Evolutionary conservation across 805 yeast genomes (phyloP), one percentile per base, ranked within the genome.

Genomic region (Vanderwaltozyma verrucispora): DNA sequence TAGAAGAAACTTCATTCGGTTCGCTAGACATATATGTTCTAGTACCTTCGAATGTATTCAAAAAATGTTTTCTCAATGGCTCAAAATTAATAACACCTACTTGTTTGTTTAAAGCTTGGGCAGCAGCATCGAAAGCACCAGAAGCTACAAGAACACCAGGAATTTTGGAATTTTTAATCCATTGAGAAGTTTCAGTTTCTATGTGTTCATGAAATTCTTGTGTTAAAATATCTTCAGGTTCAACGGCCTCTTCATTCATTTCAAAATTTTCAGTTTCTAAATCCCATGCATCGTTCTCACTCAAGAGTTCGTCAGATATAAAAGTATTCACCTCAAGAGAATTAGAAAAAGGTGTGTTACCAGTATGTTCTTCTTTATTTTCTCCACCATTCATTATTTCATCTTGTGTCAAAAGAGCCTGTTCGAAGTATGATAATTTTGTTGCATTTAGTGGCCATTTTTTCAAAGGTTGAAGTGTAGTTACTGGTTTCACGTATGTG

Each of bases 101-200:
- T 62, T 94, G 98, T 53, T 89, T 81, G 66, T 80, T 77, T 51
- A 92, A 72, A 55, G 94, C 74, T 52, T 87, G 94, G 28, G 96
- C 92, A 27, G 97, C 99, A 37, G 89, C 82, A 48, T 87, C 96
- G 57, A 89, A 89, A 5, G 94, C 83, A 50, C 99, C 99, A 3
- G 96, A 87, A 2, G 98, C 96, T 51, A 81, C 87, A 50, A 86
- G 85, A 21, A 85, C 86, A 23, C 95, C 96, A 4, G 96, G 86
- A 39, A 88, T 73, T 45, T 80, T 82, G 15, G 95, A 83, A 61
- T 82, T 85, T 47, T 89, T 80, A 24, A 84, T 72, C 98, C 99
- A 94, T 41, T 62, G 60, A 4, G 79, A 77, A 24, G 77, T 62
- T 56, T 88, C 95, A n/a, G 70, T 70, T 15, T 49, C 41, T 58